Conservation (phyloP, 164 flowering plant genomes). For the grape (Vitis vinifera) region ASM3070453v1 NC_081808.1:20442001-20442500, state of each 20-base stretch:
- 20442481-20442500: constrained; percentile 14
- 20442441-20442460: constrained; percentile 28
- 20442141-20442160: background rate
- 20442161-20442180: background rate
- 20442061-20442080: background rate
- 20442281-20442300: constrained; percentile 99
- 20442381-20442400: constrained; percentile 57
- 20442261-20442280: constrained; percentile 91
- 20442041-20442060: background rate
- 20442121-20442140: background rate
- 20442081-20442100: background rate
- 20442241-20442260: constrained; percentile 65
- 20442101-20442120: background rate
- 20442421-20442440: constrained; percentile 56
- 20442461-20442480: constrained; percentile 2
- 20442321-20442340: constrained; percentile 93
- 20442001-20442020: no score
- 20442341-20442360: constrained; percentile 60
- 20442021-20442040: no score
- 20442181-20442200: background rate
- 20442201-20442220: no score
- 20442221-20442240: constrained; percentile 2
- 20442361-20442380: constrained; percentile 51
- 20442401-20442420: constrained; percentile 63
- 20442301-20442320: constrained; percentile 94